These are phyloP conservation scores for Coemansia sp. DNA, from an alignment of 192 early-diverging fungal species.

Conservation along the genomic window DNA sequence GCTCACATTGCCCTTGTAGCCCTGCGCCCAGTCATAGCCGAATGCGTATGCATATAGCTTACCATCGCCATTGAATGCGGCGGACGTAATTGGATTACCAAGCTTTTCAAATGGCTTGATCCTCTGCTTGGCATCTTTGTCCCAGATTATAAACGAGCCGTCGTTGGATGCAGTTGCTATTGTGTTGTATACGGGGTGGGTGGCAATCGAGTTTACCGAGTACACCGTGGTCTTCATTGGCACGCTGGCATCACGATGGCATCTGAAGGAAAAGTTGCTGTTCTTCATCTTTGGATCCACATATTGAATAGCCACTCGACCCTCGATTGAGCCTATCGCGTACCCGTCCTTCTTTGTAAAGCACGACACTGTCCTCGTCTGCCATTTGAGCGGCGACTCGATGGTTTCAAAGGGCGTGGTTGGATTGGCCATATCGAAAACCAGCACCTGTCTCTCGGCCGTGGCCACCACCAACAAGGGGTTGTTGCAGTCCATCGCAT, in stretches of 20 bases:
- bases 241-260: conserved; percentile 70
- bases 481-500: conserved; percentile 80
- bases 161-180: conserved; percentile 86
- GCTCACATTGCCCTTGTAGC: conserved; percentile 64
- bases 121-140: conserved; percentile 86
- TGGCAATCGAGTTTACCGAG: conserved; percentile 45
- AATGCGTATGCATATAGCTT: conserved; percentile 88
- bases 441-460: conserved; percentile 78
- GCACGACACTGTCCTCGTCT: conserved; percentile 76
- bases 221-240: conserved; percentile 70
- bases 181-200: conserved; percentile 67
- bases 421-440: conserved; percentile 83
- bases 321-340: conserved; percentile 92
- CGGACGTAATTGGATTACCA: conserved; percentile 63
- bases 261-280: conserved; percentile 83
- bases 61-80: conserved; percentile 81
- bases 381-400: conserved; percentile 53
- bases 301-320: conserved; percentile 90
- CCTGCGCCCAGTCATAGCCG: conserved; percentile 85
- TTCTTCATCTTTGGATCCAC: conserved; percentile 70
- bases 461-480: conserved; percentile 88
- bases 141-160: conserved; percentile 89
- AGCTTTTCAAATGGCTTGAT: conserved; percentile 72
- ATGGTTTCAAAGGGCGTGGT: conserved; percentile 66
- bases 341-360: conserved; percentile 78